These are phyloP conservation scores for Arxiozyma slooffiae DNA, from an alignment of 1,139 yeast genomes.

Conservation along the genomic window DNA sequence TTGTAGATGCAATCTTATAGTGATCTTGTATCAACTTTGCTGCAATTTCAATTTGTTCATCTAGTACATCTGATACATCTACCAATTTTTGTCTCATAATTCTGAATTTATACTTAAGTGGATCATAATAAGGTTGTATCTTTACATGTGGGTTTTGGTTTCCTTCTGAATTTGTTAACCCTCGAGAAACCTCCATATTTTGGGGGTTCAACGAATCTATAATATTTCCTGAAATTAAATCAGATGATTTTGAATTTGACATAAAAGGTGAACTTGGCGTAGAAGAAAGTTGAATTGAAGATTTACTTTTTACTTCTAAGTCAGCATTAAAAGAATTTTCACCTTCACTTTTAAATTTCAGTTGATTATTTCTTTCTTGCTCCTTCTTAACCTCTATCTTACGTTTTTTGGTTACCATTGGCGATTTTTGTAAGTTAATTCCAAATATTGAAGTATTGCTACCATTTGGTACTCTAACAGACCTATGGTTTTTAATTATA, in stretches of 20 bases:
- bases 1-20: constrained; percentile 37
- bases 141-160: constrained; percentile 33
- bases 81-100: constrained; percentile 85
- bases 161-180: constrained; percentile 12
- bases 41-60: constrained; percentile 72
- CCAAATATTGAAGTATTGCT: constrained; percentile 31
- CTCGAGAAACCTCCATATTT: constrained; percentile 33
- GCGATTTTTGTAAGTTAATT: constrained; percentile 34
- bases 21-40: constrained; percentile 44
- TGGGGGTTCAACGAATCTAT: constrained; percentile 57
- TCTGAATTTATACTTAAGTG: constrained; percentile 62
- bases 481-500: constrained; percentile 26
- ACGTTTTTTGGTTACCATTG: constrained; percentile 33
- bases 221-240: constrained; percentile 40
- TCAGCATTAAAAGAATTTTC: neutral
- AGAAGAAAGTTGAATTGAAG: constrained; percentile 3
- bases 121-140: constrained; percentile 58
- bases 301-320: neutral
- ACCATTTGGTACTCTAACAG: constrained; percentile 23
- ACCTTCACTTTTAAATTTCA: constrained; percentile 2
- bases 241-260: constrained; percentile 1
- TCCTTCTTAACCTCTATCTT: constrained; percentile 21
- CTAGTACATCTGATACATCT: constrained; percentile 81
- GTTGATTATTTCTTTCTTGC: neutral
- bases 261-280: constrained; percentile 3